Evolutionary conservation across 2,329 filamentous ascomycete species (phyloP), one percentile per base, ranked within the genome.

Genomic region (Epichloe hybrida): DNA sequence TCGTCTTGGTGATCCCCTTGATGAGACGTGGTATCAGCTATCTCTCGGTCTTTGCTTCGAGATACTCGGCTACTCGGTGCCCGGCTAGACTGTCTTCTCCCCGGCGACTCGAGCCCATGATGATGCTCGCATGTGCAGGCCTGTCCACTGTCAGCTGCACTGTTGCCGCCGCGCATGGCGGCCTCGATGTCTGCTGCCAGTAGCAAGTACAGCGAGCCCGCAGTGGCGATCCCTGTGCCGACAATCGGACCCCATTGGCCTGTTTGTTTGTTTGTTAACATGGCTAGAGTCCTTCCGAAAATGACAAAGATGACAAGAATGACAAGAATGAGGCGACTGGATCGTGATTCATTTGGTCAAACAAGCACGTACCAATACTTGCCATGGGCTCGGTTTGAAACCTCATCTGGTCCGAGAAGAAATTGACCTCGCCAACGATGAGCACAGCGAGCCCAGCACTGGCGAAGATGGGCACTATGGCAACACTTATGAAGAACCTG

Each of bases 341-440:
- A 31, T 31, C 27, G 27, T 31, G 27, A 31, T 8, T 31, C 27
- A 31, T 31, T 9, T 31, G 27, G 27, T 31, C 27, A 9, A 34
- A 21, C 20, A 13, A 37, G 4, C 3, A 64, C 72, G 56, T 64
- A 79, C 79, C 80, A 46, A 84, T 71, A 54, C 75, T 81, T 5
- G 69, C 68, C 49, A 84, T 77, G 0, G 80, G 79, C 53, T 86
- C 82, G 0, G 77, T 83, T 53, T 81, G 71, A 52, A 77, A 81
- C 0, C 55, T 57, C 3, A 85, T 68, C 50, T 75, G 77, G 0
- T 50, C 20, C 45, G 77, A 83, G 56, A 72, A 84, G 55, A 85
- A 80, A 56, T 86, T 85, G 35, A 70, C 69, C 62, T 85, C 82
- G 0, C 82, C 82, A 0, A 80, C 62, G 4, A 81, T 67, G 3